These are phyloP conservation scores for Sporothrix globosa DNA, from an alignment of 2,329 filamentous ascomycete species.

Conservation along the genomic window DNA sequence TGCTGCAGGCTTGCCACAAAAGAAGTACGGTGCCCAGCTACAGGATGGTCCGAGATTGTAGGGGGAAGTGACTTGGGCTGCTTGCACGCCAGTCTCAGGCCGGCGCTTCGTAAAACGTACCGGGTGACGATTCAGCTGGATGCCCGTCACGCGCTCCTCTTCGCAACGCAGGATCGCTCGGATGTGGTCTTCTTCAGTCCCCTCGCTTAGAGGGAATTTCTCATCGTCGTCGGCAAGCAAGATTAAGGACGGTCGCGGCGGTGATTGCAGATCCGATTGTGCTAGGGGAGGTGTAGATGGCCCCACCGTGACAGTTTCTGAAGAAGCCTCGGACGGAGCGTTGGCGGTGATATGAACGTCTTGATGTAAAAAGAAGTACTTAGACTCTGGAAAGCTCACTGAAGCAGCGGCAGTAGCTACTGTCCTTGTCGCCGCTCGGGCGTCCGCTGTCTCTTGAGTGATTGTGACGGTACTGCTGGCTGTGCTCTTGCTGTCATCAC, in stretches of 20 bases:
- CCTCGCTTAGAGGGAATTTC: neutral
- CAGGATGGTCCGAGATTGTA: conserved; percentile 1
- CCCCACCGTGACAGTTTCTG: neutral
- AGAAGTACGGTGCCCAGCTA: conserved; percentile 1
- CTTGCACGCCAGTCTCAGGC: neutral
- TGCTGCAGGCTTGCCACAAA: neutral
- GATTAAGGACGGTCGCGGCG: neutral
- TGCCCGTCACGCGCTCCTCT: neutral
- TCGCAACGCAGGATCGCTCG: neutral
- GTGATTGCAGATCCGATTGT: neutral
- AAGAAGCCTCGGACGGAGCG: neutral
- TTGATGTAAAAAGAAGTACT: neutral
- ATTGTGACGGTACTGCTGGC: neutral
- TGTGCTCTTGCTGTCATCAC: neutral
- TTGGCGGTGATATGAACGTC: neutral
- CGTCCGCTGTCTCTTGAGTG: neutral
- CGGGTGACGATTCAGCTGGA: neutral
- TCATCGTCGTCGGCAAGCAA: neutral
- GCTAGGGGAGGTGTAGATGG: neutral
- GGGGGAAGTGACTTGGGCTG: neutral
- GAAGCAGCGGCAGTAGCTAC: neutral
- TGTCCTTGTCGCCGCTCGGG: neutral
- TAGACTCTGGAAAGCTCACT: too few relatives aligned
- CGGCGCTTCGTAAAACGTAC: neutral
- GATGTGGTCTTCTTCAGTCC: neutral